Evolutionary conservation across 2,329 filamentous ascomycete genomes (phyloP).

Genomic region (Trichoderma cornu-damae): DNA sequence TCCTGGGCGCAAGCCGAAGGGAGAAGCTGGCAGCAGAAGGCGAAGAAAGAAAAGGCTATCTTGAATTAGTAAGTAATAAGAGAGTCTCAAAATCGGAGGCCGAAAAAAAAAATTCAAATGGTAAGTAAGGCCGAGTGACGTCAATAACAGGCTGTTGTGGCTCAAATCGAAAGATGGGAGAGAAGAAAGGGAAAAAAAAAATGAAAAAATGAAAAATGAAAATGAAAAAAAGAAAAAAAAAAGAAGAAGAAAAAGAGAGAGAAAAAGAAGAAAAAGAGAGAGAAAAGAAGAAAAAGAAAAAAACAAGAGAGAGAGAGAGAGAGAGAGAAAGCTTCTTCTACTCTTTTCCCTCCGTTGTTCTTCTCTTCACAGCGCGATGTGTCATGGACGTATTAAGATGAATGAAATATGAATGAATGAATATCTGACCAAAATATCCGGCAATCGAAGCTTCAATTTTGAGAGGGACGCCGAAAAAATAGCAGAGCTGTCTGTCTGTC

Average conservation of each 20-base stretch:
- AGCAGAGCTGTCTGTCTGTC: background rate
- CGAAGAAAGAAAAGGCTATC: background rate
- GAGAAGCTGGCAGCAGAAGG: background rate
- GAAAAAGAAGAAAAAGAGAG: no score
- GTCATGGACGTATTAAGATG: no score
- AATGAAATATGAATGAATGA: background rate
- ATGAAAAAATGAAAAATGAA: no score
- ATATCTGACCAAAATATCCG: background rate
- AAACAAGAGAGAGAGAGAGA: no score
- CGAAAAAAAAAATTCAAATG: background rate
- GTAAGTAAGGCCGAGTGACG: background rate
- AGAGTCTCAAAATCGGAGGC: background rate
- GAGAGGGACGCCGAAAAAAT: background rate
- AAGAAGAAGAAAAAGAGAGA: no score
- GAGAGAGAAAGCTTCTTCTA: no score
- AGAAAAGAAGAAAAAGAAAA: no score
- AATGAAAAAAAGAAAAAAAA: no score
- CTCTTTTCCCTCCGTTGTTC: background rate
- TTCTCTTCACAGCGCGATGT: background rate
- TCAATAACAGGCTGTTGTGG: conserved; percentile 6
- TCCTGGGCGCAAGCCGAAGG: background rate
- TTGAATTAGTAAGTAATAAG: no score
- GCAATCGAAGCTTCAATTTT: background rate
- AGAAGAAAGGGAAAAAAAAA: background rate
- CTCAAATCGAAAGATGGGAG: background rate